A percentile compares a stretch with the other conserved stretches of the same genome.
These are phyloP conservation scores for Pilaira anomala DNA, from an alignment of 192 early-diverging fungal genomes.

Conservation along the genomic window DNA sequence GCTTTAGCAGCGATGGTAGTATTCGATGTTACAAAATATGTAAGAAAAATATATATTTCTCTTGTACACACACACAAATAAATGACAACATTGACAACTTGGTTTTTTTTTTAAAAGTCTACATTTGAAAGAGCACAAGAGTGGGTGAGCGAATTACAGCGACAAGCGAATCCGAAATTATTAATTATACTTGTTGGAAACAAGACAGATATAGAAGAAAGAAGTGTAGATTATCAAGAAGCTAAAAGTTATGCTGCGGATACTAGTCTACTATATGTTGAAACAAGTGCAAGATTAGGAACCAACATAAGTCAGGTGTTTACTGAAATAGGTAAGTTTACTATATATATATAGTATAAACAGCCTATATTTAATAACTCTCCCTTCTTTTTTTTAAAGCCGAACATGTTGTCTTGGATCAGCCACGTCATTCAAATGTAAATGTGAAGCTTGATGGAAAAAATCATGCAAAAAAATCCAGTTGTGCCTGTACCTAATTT, in stretches of 20 bases:
- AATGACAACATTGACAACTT: background rate
- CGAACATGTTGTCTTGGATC: background rate
- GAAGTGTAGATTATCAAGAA: slow-evolving; percentile 42
- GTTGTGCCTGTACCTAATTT: background rate
- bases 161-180: slow-evolving; percentile 92
- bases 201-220: slow-evolving; percentile 77
- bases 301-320: slow-evolving; percentile 85
- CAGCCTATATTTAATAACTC: background rate
- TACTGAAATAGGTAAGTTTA: slow-evolving; percentile 68
- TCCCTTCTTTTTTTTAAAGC: background rate
- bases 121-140: slow-evolving; percentile 84
- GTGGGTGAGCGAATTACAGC: slow-evolving; percentile 96
- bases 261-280: slow-evolving; percentile 77
- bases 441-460: background rate
- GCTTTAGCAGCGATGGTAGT: slow-evolving; percentile 96
- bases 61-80: background rate
- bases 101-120: background rate
- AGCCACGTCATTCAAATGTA: background rate
- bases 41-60: no score
- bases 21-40: slow-evolving; percentile 88
- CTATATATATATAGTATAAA: background rate
- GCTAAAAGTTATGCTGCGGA: slow-evolving; percentile 50
- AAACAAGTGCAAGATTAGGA: slow-evolving; percentile 87
- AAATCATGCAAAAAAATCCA: background rate
- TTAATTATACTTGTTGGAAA: slow-evolving; percentile 96